These are phyloP conservation scores for slime mould (Dictyostelium discoideum) DNA, from an alignment of 78 protist species.

Conservation along the genomic window DNA sequence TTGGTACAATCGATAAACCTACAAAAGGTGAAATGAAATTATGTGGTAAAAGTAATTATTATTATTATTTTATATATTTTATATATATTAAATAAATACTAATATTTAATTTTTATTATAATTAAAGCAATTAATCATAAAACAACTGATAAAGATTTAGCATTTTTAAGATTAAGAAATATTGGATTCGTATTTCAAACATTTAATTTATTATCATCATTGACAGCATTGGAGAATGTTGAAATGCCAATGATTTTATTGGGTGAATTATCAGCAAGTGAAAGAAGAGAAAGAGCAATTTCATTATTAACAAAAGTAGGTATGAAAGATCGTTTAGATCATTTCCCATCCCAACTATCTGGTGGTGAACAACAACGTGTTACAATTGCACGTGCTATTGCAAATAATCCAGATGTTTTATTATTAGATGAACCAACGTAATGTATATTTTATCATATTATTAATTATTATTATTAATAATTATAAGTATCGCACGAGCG, in stretches of 20 bases:
- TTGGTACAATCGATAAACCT: conserved; percentile 97
- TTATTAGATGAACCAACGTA: conserved; percentile 97
- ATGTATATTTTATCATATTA: too few species aligned
- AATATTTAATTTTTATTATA: too few species aligned
- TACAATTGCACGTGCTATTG: conserved; percentile 95
- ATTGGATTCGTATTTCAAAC: conserved; percentile 97
- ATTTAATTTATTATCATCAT: conserved; percentile 95
- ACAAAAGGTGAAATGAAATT: conserved; percentile 94
- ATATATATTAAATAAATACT: too few species aligned
- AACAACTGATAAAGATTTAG: conserved; percentile 89
- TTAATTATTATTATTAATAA: too few species aligned
- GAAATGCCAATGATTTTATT: conserved; percentile 95
- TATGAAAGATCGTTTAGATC: conserved; percentile 90
- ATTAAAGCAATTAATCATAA: conserved; percentile 40
- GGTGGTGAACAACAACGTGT: conserved; percentile 98
- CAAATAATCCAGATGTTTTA: conserved; percentile 94
- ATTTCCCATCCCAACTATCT: conserved; percentile 90
- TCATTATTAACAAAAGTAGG: conserved; percentile 85
- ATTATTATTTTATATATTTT: too few species aligned
- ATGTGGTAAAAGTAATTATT: conserved; percentile 80
- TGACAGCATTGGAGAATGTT: conserved; percentile 96
- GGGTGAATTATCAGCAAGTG: conserved; percentile 85
- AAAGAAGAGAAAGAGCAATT: conserved; percentile 78
- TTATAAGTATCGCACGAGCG: too few species aligned
- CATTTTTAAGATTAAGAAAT: conserved; percentile 86